These are phyloP conservation scores for Sclerotinia spermophila DNA, from an alignment of 2,329 filamentous ascomycete genomes.

Conservation along the genomic window DNA sequence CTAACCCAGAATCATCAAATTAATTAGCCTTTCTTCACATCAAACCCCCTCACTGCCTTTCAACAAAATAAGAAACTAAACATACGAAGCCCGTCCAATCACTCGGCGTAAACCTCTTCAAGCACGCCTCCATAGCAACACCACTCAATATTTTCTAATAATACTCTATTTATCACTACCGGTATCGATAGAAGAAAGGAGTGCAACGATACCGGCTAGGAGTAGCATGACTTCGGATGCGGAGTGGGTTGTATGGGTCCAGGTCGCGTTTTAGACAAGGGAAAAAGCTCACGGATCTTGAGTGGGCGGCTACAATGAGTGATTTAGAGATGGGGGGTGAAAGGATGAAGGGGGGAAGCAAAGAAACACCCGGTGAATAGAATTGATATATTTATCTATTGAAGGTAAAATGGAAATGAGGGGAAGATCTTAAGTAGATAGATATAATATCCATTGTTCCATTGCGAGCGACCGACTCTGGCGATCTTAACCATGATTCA, in stretches of 20 bases:
- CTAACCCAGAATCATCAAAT: neutral
- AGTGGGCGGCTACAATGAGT: no score
- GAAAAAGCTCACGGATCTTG: no score
- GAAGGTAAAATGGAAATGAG: neutral
- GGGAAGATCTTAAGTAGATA: neutral
- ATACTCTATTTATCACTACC: neutral
- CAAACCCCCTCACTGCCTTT: neutral
- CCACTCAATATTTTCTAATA: neutral
- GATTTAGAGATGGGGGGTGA: neutral
- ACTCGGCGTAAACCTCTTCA: neutral
- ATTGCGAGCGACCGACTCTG: neutral
- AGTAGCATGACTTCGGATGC: neutral
- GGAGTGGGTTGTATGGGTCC: neutral
- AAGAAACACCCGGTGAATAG: neutral
- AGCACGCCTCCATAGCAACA: neutral
- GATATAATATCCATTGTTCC: neutral
- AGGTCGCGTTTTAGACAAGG: neutral
- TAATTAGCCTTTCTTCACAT: neutral
- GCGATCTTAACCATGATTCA: neutral
- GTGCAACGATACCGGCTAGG: neutral
- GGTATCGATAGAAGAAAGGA: neutral
- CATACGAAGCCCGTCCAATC: neutral
- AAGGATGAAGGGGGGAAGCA: neutral
- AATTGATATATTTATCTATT: neutral
- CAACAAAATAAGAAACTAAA: neutral